Evolutionary conservation across 2,329 filamentous ascomycete species (phyloP).

Genomic region (Zalaria obscura): DNA sequence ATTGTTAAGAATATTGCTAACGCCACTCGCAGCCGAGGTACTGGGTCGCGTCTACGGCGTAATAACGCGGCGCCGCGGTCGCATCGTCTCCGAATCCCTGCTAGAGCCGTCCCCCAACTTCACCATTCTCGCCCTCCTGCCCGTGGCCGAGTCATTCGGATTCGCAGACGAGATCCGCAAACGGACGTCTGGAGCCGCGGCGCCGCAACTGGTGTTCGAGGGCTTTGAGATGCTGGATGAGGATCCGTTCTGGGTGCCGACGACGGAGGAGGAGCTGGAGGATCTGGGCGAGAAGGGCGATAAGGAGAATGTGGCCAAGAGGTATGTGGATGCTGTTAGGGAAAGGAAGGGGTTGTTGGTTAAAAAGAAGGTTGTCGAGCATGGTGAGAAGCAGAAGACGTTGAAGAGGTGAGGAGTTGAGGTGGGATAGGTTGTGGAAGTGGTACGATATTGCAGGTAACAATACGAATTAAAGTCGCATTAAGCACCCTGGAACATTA

Average conservation of each 20-base stretch:
- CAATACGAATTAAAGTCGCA: no score
- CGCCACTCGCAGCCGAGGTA: constrained; percentile 51
- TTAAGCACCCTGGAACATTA: no score
- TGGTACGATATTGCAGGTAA: no score
- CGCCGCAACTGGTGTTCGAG: constrained; percentile 83
- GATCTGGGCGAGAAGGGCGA: constrained; percentile 90
- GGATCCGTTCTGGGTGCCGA: constrained; percentile 95
- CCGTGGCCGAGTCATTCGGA: constrained; percentile 89
- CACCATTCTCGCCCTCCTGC: constrained; percentile 75
- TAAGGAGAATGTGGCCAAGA: constrained; percentile 86
- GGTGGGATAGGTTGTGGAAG: no score
- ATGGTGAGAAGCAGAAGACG: constrained; percentile 86
- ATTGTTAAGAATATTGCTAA: background rate
- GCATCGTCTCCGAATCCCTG: constrained; percentile 78
- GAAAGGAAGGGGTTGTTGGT: constrained; percentile 79
- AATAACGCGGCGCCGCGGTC: constrained; percentile 84
- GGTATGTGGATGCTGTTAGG: constrained; percentile 85
- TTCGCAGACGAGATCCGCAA: constrained; percentile 96
- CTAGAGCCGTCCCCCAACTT: constrained; percentile 95
- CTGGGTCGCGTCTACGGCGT: constrained; percentile 92
- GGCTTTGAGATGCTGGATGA: constrained; percentile 89
- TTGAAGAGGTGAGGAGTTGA: constrained; percentile 38
- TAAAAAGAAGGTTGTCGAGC: constrained; percentile 53
- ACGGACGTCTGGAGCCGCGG: constrained; percentile 75
- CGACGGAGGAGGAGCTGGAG: constrained; percentile 91